A percentile compares a stretch with the other conserved stretches of the same genome.
These are phyloP conservation scores for Acer campestre DNA, from an alignment of 345 rosid genomes.

Conservation along the genomic window DNA sequence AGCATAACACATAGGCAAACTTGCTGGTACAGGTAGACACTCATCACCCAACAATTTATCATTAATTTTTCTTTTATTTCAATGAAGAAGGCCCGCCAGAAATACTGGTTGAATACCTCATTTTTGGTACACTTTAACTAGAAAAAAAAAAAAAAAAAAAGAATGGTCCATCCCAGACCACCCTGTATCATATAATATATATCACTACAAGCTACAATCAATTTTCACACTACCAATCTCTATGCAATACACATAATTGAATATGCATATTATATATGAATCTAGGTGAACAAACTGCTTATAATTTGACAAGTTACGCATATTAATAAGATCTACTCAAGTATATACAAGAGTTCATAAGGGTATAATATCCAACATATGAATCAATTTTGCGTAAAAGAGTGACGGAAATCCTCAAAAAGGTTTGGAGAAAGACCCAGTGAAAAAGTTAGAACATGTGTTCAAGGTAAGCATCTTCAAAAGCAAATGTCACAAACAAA, in stretches of 20 bases:
- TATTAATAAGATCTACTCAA: background rate
- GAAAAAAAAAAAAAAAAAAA: background rate
- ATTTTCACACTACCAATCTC: background rate
- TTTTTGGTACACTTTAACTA: background rate
- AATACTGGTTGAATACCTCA: background rate
- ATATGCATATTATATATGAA: background rate
- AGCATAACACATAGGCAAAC: background rate
- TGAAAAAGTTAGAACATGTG: too few relatives aligned
- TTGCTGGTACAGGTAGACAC: background rate
- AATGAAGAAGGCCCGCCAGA: background rate
- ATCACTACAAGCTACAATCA: background rate
- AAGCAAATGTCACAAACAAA: background rate
- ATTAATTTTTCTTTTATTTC: background rate
- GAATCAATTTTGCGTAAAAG: background rate
- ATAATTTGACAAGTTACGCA: background rate
- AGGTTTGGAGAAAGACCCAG: background rate
- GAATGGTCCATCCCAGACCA: slow-evolving; percentile 1
- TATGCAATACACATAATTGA: background rate
- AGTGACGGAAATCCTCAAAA: background rate
- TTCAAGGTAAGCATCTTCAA: background rate
- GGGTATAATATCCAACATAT: background rate
- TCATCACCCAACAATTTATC: slow-evolving; percentile 1
- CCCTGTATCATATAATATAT: background rate
- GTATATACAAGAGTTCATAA: background rate
- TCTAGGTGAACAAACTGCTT: background rate